Conservation (phyloP, 495 filamentous ascomycete species). For the Parmelia sp. region DNA sequence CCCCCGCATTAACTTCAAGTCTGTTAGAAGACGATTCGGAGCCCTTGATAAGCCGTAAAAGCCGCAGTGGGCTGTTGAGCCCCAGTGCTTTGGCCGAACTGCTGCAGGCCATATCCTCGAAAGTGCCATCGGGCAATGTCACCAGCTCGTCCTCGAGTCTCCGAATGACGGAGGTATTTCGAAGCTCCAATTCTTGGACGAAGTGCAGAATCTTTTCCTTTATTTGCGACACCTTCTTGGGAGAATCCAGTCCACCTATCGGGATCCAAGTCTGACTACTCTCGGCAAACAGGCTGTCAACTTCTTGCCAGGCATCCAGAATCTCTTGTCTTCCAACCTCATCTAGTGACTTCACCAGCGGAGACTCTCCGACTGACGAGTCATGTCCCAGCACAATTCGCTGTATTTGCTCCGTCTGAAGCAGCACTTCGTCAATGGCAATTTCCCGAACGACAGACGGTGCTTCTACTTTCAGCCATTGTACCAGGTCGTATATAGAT, state of each 20-base stretch:
- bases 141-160: not conserved
- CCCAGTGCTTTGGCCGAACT: not conserved
- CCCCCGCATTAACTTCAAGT: not conserved
- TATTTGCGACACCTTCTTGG: not conserved
- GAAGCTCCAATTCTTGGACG: constrained; percentile 1
- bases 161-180: not conserved
- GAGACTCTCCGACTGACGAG: not conserved
- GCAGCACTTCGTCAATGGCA: not conserved
- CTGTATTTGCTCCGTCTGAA: not conserved
- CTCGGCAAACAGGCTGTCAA: not conserved
- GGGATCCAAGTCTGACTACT: not conserved
- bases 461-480: not conserved
- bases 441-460: not conserved
- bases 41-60: not conserved
- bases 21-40: not conserved
- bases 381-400: not conserved
- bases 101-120: constrained; percentile 2
- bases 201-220: constrained; percentile 1
- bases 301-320: constrained; percentile 1
- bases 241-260: not conserved
- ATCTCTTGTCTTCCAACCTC: not conserved
- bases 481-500: not conserved
- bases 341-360: not conserved
- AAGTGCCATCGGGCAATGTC: not conserved
- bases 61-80: not conserved